Evolutionary conservation across 2,329 filamentous ascomycete species (phyloP).

Genomic region (Colletotrichum acutatum): DNA sequence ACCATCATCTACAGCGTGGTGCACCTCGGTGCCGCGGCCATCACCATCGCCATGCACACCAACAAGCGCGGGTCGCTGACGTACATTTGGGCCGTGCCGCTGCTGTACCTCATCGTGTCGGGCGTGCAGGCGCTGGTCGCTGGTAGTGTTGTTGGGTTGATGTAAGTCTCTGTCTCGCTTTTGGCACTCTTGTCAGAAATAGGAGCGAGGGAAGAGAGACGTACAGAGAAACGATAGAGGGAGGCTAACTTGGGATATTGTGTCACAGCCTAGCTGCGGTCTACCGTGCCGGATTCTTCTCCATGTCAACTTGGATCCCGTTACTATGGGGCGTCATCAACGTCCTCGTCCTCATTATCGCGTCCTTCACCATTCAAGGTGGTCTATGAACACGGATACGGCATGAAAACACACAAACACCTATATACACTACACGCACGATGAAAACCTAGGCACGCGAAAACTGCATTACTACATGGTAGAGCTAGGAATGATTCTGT

Average conservation of each 20-base stretch:
- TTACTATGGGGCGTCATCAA: slow-evolving; percentile 90
- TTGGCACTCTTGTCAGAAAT: neutral
- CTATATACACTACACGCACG: neutral
- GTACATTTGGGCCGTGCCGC: slow-evolving; percentile 77
- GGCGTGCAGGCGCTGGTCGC: slow-evolving; percentile 82
- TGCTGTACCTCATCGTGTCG: slow-evolving; percentile 77
- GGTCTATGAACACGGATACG: slow-evolving; percentile 68
- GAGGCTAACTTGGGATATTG: slow-evolving; percentile 34
- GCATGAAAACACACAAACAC: neutral
- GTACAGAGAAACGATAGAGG: too few species aligned
- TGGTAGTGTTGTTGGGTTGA: slow-evolving; percentile 81
- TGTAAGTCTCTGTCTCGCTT: slow-evolving; percentile 67
- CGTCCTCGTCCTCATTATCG: slow-evolving; percentile 83
- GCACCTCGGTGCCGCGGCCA: slow-evolving; percentile 76
- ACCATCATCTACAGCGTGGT: slow-evolving; percentile 81
- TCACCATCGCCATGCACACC: slow-evolving; percentile 79
- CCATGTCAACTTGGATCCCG: slow-evolving; percentile 95
- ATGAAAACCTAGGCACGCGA: neutral
- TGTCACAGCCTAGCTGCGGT: slow-evolving; percentile 77
- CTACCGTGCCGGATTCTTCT: slow-evolving; percentile 84
- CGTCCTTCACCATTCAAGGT: slow-evolving; percentile 92
- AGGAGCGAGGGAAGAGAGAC: neutral
- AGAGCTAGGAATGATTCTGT: slow-evolving; percentile 28
- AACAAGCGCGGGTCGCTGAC: slow-evolving; percentile 66
- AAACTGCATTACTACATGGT: slow-evolving; percentile 22